A percentile compares a stretch with the other conserved stretches of the same genome.
These are phyloP conservation scores for Dicorynia guianensis DNA, from an alignment of 306 rosid genomes.

Conservation along the genomic window DNA sequence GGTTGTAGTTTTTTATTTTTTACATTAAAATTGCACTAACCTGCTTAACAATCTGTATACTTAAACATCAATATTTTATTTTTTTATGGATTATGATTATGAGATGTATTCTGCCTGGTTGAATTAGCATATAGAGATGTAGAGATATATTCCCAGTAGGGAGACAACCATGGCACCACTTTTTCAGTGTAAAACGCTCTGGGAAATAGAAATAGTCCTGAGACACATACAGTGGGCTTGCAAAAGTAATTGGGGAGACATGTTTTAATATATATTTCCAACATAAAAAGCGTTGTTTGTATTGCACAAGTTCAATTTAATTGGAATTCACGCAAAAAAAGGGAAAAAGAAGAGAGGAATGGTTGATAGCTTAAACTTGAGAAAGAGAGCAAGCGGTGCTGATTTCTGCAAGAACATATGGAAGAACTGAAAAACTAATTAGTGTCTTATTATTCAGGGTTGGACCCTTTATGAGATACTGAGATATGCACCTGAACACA, in stretches of 20 bases:
- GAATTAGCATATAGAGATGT: not conserved
- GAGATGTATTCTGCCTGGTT: not conserved
- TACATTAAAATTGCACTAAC: conserved; percentile 7
- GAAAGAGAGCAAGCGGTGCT: conserved; percentile 9
- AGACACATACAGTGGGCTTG: not conserved
- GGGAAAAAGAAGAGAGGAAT: not conserved
- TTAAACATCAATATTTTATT: conserved; percentile 14
- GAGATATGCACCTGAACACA: conserved; percentile 95
- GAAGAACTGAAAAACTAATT: conserved; percentile 36
- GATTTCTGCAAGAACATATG: not conserved
- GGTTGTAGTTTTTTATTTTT: not conserved
- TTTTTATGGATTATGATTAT: not conserved
- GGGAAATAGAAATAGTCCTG: conserved; percentile 11
- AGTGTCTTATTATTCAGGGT: conserved; percentile 65
- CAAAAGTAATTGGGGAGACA: conserved; percentile 13
- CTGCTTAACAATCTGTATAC: not conserved
- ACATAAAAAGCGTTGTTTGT: not conserved
- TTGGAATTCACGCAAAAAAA: no score
- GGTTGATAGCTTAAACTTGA: not conserved
- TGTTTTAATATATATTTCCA: conserved; percentile 1
- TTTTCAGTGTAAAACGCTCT: not conserved
- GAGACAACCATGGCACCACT: conserved; percentile 6
- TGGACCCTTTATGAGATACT: conserved; percentile 95
- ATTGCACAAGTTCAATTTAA: not conserved
- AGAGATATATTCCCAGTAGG: not conserved